phyloP scores from a whole-genome alignment of 495 filamentous ascomycete species.

The Penicillium pulvis region DNA sequence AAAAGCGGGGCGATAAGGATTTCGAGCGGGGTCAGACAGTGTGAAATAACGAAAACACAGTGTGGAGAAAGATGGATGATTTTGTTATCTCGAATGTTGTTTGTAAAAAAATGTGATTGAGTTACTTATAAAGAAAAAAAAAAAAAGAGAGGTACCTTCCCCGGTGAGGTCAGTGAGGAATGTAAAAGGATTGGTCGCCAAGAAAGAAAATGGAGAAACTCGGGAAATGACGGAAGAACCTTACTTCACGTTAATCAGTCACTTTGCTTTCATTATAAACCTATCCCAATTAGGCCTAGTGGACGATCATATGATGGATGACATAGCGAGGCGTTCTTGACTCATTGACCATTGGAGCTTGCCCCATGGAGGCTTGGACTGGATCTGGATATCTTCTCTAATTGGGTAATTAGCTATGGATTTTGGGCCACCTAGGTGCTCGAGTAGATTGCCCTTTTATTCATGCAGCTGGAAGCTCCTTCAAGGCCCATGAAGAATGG shows the following conservation, averaged over 20 bases:
- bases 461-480: too few relatives aligned
- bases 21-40: constrained; percentile 18
- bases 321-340: neutral
- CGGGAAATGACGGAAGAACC: constrained; percentile 6
- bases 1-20: constrained; percentile 28
- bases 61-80: neutral
- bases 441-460: too few relatives aligned
- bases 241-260: constrained; percentile 5
- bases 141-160: constrained; percentile 1
- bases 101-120: too few relatives aligned
- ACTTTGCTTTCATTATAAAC: constrained; percentile 4
- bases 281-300: neutral
- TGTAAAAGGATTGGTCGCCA: constrained; percentile 3
- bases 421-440: too few relatives aligned
- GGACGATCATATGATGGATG: constrained; percentile 1
- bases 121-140: constrained; percentile 1
- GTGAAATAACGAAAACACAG: neutral
- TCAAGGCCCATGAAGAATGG: too few relatives aligned
- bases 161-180: constrained; percentile 9
- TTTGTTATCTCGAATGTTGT: neutral
- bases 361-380: neutral
- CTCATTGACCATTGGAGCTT: neutral
- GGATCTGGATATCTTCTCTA: too few relatives aligned
- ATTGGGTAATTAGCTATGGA: too few relatives aligned
- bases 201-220: constrained; percentile 1